phyloP scores from a whole-genome alignment of 495 filamentous ascomycete species.

The Echria macrotheca region DNA sequence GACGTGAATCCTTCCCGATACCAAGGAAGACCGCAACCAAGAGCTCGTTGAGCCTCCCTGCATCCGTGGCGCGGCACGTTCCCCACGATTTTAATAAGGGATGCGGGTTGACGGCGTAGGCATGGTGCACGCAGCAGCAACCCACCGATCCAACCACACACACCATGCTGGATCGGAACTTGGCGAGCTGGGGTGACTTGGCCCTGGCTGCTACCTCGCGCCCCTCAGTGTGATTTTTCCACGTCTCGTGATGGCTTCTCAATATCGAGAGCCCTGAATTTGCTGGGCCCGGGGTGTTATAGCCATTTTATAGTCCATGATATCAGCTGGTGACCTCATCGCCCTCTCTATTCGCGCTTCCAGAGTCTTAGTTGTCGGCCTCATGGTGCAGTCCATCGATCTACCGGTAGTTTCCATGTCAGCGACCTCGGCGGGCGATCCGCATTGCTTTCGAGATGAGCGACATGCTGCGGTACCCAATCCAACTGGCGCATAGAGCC shows the following conservation, averaged over 20 bases:
- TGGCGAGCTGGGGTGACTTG: too few relatives aligned
- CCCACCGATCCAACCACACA: constrained; percentile 1
- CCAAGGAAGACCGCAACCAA: background rate
- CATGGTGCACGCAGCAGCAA: background rate
- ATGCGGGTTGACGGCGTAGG: background rate
- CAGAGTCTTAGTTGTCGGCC: too few relatives aligned
- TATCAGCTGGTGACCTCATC: background rate
- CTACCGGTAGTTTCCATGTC: background rate
- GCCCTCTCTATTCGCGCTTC: too few relatives aligned
- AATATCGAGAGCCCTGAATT: background rate
- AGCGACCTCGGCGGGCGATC: background rate
- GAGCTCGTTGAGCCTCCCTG: background rate
- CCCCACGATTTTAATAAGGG: background rate
- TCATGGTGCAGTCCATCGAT: background rate
- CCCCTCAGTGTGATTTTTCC: background rate
- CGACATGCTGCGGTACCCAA: background rate
- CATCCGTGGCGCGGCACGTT: background rate
- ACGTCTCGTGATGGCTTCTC: background rate
- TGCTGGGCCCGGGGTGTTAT: background rate
- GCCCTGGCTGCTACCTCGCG: too few relatives aligned
- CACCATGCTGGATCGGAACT: background rate
- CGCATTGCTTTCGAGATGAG: constrained; percentile 1
- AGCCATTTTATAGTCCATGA: background rate
- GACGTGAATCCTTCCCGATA: background rate
- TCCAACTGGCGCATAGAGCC: background rate